A percentile compares a stretch with the other conserved stretches of the same genome.
These are phyloP conservation scores for Kodamaea laetipori DNA, from an alignment of 805 yeast genomes.

Conservation along the genomic window DNA sequence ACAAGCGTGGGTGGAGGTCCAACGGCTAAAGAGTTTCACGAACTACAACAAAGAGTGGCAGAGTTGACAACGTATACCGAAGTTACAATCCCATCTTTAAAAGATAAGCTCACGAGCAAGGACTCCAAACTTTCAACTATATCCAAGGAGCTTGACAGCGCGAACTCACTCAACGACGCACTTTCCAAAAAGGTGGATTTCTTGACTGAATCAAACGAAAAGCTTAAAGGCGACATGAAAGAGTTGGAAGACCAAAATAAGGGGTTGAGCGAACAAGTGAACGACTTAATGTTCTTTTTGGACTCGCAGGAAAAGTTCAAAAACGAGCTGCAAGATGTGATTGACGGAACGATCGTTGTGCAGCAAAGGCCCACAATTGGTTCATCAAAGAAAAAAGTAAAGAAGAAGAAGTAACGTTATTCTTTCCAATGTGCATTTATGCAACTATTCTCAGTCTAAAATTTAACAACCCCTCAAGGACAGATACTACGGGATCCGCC, in stretches of 20 bases:
- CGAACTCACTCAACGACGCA: slow-evolving; percentile 40
- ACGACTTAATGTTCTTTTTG: slow-evolving; percentile 78
- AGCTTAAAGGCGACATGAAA: slow-evolving; percentile 26
- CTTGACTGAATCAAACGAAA: slow-evolving; percentile 27
- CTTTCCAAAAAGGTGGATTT: slow-evolving; percentile 41
- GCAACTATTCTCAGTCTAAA: slow-evolving; percentile 1
- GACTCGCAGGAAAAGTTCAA: slow-evolving; percentile 73
- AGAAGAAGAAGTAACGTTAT: slow-evolving; percentile 2
- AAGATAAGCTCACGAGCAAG: slow-evolving; percentile 31
- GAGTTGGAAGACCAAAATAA: slow-evolving; percentile 41
- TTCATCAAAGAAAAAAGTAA: slow-evolving; percentile 5
- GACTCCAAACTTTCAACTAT: slow-evolving; percentile 32
- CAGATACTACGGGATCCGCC: neutral
- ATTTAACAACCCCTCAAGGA: neutral
- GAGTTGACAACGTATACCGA: slow-evolving; percentile 29
- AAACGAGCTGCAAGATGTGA: slow-evolving; percentile 69
- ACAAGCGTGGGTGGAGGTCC: slow-evolving; percentile 5
- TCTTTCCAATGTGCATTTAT: slow-evolving; percentile 2
- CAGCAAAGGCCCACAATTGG: slow-evolving; percentile 20
- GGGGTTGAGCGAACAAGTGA: slow-evolving; percentile 63
- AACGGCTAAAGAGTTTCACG: slow-evolving; percentile 3
- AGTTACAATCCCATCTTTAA: slow-evolving; percentile 35
- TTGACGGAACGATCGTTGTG: slow-evolving; percentile 66
- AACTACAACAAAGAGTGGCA: slow-evolving; percentile 23
- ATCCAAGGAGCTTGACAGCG: slow-evolving; percentile 33